These are phyloP conservation scores for Anisodus acutangulus DNA, from an alignment of 257 asterid species.

Conservation along the genomic window DNA sequence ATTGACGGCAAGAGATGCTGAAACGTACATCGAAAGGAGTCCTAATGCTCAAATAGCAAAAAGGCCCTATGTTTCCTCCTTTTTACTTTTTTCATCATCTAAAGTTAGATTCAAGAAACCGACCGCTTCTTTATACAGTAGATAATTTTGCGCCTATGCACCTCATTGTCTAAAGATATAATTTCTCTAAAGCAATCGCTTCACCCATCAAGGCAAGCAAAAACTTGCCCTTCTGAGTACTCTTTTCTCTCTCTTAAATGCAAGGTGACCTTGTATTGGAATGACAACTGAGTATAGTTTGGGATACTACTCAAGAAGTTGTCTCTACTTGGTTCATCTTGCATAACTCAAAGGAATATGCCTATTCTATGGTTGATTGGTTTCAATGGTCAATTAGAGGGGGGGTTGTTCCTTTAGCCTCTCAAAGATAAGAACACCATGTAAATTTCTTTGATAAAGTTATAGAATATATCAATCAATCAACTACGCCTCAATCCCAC, in stretches of 20 bases:
- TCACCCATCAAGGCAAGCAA: background rate
- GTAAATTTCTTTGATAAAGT: background rate
- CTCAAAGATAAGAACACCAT: background rate
- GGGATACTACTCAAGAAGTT: constrained; percentile 3
- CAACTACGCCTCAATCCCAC: background rate
- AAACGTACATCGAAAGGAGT: background rate
- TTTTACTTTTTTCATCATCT: background rate
- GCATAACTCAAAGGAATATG: background rate
- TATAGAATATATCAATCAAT: background rate
- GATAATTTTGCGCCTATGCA: background rate
- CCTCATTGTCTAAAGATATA: background rate
- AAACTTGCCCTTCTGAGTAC: background rate
- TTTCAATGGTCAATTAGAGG: background rate
- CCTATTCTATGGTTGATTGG: background rate
- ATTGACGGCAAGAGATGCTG: background rate
- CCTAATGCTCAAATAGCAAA: background rate
- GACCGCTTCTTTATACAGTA: background rate
- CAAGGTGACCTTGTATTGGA: background rate
- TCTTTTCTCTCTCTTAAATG: background rate
- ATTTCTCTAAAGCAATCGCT: background rate
- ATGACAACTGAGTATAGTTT: background rate
- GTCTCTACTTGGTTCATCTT: background rate
- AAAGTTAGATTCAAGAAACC: background rate
- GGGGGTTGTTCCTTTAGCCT: no score
- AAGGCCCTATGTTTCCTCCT: background rate